These are phyloP conservation scores for Triangularia verruculosa DNA, from an alignment of 2,329 filamentous ascomycete genomes.

Conservation along the genomic window DNA sequence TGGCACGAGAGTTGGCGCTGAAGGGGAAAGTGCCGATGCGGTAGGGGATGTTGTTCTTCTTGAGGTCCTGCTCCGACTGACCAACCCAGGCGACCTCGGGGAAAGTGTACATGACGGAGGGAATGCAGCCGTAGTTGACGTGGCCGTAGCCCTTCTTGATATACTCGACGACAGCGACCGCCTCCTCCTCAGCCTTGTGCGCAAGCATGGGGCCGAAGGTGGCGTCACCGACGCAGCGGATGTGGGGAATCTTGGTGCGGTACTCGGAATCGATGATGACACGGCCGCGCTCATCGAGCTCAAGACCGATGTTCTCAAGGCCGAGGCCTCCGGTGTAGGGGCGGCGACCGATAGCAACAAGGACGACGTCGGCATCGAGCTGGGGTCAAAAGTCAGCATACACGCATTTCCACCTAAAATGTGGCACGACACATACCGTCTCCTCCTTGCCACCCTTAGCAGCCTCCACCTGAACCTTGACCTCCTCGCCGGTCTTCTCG, in stretches of 20 bases:
- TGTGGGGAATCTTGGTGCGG: conserved; percentile 95
- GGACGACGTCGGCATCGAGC: conserved; percentile 92
- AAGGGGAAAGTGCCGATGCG: conserved; percentile 94
- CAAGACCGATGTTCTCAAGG: conserved; percentile 89
- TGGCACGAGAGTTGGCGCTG: conserved; percentile 95
- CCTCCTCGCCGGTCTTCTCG: conserved; percentile 69
- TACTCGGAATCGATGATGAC: conserved; percentile 98
- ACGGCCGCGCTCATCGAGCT: conserved; percentile 88
- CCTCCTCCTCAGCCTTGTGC: conserved; percentile 99
- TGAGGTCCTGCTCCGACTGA: conserved; percentile 94
- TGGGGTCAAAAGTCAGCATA: conserved; percentile 37
- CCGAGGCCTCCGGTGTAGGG: conserved; percentile 91
- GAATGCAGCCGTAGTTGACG: conserved; percentile 98
- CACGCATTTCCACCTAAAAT: conserved; percentile 1
- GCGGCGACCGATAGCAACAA: conserved; percentile 93
- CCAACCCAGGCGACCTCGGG: conserved; percentile 98
- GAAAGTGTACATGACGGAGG: conserved; percentile 99
- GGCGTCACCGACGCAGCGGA: conserved; percentile 91
- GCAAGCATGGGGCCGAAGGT: conserved; percentile 99
- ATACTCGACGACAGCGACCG: conserved; percentile 90
- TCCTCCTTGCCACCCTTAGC: conserved; percentile 96
- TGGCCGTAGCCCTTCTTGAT: conserved; percentile 97
- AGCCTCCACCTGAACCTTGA: conserved; percentile 83
- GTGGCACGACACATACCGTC: conserved; percentile 56
- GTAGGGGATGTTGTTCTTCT: conserved; percentile 86